phyloP scores from a whole-genome alignment of 306 rosid genomes.

The Medicago ruthenica region DNA sequence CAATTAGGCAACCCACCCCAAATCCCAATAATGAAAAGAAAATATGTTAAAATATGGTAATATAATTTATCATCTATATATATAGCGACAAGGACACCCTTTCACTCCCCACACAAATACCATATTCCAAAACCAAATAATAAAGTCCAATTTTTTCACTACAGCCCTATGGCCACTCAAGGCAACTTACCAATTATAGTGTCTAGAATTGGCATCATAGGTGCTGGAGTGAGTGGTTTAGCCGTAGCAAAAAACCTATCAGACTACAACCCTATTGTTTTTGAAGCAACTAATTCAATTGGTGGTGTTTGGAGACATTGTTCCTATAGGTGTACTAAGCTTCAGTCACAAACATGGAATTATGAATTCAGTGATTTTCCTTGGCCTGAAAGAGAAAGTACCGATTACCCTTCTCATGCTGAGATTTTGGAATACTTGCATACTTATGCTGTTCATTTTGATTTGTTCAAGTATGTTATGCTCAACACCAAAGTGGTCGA shows the following conservation, averaged over 20 bases:
- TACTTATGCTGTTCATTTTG: slow-evolving; percentile 59
- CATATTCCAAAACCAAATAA: not conserved
- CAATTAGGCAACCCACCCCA: not conserved
- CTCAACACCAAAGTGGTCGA: slow-evolving; percentile 64
- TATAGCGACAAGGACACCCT: not conserved
- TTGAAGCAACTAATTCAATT: not conserved
- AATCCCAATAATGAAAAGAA: too few relatives aligned
- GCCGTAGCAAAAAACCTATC: slow-evolving; percentile 62
- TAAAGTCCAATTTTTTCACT: not conserved
- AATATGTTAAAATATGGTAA: not conserved
- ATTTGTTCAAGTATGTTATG: slow-evolving; percentile 54
- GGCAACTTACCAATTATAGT: slow-evolving; percentile 2
- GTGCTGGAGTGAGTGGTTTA: slow-evolving; percentile 75
- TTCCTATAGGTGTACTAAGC: slow-evolving; percentile 61
- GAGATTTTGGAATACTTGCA: slow-evolving; percentile 59
- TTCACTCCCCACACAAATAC: not conserved
- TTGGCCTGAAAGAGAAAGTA: slow-evolving; percentile 58
- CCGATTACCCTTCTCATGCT: slow-evolving; percentile 50
- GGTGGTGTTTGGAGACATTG: slow-evolving; percentile 56
- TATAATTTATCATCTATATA: not conserved
- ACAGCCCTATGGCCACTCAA: slow-evolving; percentile 20
- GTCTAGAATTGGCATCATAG: slow-evolving; percentile 62
- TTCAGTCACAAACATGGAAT: slow-evolving; percentile 57
- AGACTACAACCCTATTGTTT: slow-evolving; percentile 56
- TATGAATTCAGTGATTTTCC: slow-evolving; percentile 78